Evolutionary conservation across 2,329 filamentous ascomycete genomes (phyloP).

Genomic region (Ramularia collo-cygni): DNA sequence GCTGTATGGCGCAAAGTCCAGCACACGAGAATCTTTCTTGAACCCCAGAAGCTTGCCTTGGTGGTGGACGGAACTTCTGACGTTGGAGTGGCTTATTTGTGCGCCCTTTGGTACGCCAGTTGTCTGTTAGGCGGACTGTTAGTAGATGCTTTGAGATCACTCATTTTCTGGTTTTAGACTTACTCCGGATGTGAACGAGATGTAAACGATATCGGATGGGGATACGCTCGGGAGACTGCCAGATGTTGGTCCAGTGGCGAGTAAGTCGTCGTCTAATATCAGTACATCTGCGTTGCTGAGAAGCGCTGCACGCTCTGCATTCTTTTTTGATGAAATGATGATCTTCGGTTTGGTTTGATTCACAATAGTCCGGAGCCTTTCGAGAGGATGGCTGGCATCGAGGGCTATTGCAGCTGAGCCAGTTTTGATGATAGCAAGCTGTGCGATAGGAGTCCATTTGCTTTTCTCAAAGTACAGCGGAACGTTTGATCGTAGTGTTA

Average conservation of each 20-base stretch:
- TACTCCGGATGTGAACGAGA: background rate
- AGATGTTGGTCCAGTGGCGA: background rate
- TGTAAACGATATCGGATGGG: slow-evolving; percentile 4
- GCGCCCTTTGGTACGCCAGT: slow-evolving; percentile 3
- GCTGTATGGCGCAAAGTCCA: slow-evolving; percentile 20
- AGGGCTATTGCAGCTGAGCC: slow-evolving; percentile 25
- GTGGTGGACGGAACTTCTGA: slow-evolving; percentile 3
- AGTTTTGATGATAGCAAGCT: slow-evolving; percentile 27
- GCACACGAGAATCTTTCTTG: slow-evolving; percentile 9
- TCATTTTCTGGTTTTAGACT: too few species aligned
- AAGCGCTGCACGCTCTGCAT: background rate
- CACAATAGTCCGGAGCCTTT: slow-evolving; percentile 22
- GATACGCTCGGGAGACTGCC: background rate
- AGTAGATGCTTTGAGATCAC: too few species aligned
- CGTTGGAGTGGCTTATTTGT: slow-evolving; percentile 4
- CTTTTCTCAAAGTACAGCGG: slow-evolving; percentile 25
- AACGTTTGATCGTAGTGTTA: slow-evolving; percentile 5
- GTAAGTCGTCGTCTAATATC: background rate
- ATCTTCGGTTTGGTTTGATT: slow-evolving; percentile 19
- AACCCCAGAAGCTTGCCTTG: slow-evolving; percentile 8
- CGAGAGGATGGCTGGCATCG: slow-evolving; percentile 21
- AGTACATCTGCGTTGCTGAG: background rate
- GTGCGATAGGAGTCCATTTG: slow-evolving; percentile 23
- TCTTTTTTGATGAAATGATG: slow-evolving; percentile 4
- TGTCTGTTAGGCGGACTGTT: background rate